Conservation (phyloP, 805 yeast genomes). For the Metschnikowia lunata region DNA sequence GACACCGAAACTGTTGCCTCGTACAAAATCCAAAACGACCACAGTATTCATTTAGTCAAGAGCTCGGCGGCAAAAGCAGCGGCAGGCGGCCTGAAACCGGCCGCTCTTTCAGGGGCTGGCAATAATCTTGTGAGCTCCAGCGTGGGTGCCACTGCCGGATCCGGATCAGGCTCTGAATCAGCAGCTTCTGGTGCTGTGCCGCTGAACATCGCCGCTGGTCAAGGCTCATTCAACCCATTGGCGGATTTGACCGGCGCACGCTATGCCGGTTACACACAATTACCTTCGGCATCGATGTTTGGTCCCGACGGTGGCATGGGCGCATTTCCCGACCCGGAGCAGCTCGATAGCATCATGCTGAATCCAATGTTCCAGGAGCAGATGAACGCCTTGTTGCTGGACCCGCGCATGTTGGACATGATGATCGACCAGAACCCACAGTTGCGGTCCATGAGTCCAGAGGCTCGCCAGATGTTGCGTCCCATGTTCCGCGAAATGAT, state of each 20-base stretch:
- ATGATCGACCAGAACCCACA: slow-evolving; percentile 82
- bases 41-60: slow-evolving; percentile 85
- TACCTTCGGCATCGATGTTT: slow-evolving; percentile 84
- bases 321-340: slow-evolving; percentile 66
- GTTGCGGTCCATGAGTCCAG: slow-evolving; percentile 82
- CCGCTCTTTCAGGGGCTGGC: slow-evolving; percentile 11
- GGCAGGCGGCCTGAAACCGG: slow-evolving; percentile 14
- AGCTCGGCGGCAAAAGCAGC: slow-evolving; percentile 42
- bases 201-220: slow-evolving; percentile 80
- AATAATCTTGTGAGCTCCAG: slow-evolving; percentile 15
- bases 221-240: slow-evolving; percentile 82
- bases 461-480: slow-evolving; percentile 79
- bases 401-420: slow-evolving; percentile 84
- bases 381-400: slow-evolving; percentile 74
- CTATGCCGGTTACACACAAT: slow-evolving; percentile 85
- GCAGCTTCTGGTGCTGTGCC: slow-evolving; percentile 46
- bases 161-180: slow-evolving; percentile 1
- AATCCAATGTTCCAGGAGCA: slow-evolving; percentile 78
- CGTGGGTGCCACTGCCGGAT: slow-evolving; percentile 9
- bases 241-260: slow-evolving; percentile 94
- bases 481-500: slow-evolving; percentile 70
- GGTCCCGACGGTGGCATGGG: slow-evolving; percentile 95
- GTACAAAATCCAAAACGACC: slow-evolving; percentile 82
- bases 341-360: slow-evolving; percentile 68
- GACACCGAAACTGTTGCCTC: slow-evolving; percentile 69